These are phyloP conservation scores for Chrysoporthe deuterocubensis DNA, from an alignment of 2,329 filamentous ascomycete species.

Conservation along the genomic window DNA sequence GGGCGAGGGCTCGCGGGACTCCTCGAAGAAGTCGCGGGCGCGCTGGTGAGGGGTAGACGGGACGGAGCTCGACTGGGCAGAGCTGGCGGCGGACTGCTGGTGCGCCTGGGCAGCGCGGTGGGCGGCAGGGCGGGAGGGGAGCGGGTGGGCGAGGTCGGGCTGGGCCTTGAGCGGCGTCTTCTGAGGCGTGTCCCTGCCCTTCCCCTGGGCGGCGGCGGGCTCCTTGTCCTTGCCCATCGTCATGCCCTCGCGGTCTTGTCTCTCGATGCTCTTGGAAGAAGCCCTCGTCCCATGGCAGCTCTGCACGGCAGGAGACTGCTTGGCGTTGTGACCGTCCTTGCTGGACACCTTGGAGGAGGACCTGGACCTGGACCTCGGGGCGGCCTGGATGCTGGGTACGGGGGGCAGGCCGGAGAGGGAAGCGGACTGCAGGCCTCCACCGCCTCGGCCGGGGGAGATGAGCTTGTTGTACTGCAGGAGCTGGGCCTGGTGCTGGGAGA, in stretches of 20 bases:
- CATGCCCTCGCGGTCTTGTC: slow-evolving; percentile 66
- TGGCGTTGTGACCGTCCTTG: slow-evolving; percentile 53
- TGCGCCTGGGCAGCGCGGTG: slow-evolving; percentile 26
- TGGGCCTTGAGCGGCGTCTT: slow-evolving; percentile 56
- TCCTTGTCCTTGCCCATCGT: slow-evolving; percentile 50
- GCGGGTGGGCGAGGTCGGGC: slow-evolving; percentile 34
- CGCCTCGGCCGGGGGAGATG: slow-evolving; percentile 58
- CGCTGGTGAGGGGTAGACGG: slow-evolving; percentile 93
- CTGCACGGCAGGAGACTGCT: slow-evolving; percentile 48
- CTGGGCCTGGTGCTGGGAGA: slow-evolving; percentile 66
- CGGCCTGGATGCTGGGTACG: slow-evolving; percentile 59
- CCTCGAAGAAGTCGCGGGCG: slow-evolving; percentile 79
- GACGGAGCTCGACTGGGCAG: slow-evolving; percentile 78
- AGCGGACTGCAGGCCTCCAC: slow-evolving; percentile 57
- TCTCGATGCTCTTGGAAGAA: slow-evolving; percentile 57
- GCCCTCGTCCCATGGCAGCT: slow-evolving; percentile 70
- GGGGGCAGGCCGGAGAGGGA: slow-evolving; percentile 61
- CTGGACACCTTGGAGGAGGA: slow-evolving; percentile 64
- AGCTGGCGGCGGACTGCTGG: slow-evolving; percentile 37
- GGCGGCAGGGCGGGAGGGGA: slow-evolving; percentile 30
- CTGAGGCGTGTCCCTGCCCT: slow-evolving; percentile 42
- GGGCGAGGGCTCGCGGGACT: slow-evolving; percentile 78
- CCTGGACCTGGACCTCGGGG: slow-evolving; percentile 58
- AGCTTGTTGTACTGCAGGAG: slow-evolving; percentile 69
- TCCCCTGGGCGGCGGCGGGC: neutral